These are phyloP conservation scores for Cochlearia excelsa DNA, from an alignment of 345 rosid genomes.

Conservation along the genomic window DNA sequence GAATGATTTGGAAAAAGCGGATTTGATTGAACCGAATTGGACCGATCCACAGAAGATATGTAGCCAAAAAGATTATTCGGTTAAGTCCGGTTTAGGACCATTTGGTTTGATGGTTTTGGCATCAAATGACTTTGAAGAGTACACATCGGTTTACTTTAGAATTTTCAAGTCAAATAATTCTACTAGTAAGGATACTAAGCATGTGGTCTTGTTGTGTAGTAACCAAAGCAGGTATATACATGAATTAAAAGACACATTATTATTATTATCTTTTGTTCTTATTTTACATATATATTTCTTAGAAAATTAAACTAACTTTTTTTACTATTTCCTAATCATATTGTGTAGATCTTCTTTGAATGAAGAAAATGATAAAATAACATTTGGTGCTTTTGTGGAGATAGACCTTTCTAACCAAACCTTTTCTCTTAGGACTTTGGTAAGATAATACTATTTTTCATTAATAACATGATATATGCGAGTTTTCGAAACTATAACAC, in stretches of 20 bases:
- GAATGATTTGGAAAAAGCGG: conserved; percentile 43
- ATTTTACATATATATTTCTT: neutral
- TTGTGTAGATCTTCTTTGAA: conserved; percentile 44
- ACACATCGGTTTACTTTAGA: conserved; percentile 63
- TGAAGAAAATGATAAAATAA: conserved; percentile 43
- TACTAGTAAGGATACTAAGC: conserved; percentile 27
- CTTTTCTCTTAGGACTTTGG: conserved; percentile 46
- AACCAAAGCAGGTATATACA: conserved; percentile 57
- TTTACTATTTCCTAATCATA: neutral
- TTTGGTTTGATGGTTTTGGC: conserved; percentile 69
- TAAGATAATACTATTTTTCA: conserved; percentile 14
- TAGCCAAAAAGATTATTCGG: conserved; percentile 39
- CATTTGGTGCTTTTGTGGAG: conserved; percentile 53
- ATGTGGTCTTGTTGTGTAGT: conserved; percentile 78
- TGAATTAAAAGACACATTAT: neutral
- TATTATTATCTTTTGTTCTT: neutral
- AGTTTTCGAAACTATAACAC: too few species aligned
- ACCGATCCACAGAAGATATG: conserved; percentile 55
- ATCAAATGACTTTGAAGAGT: conserved; percentile 48
- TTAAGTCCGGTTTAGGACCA: conserved; percentile 55
- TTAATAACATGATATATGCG: too few species aligned
- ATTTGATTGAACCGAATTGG: conserved; percentile 46
- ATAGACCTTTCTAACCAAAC: conserved; percentile 42
- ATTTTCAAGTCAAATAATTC: conserved; percentile 42
- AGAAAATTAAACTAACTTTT: neutral